Evolutionary conservation across 306 rosid genomes (phyloP), one percentile per base, ranked within the genome.

Genomic region (Ormosia emarginata): DNA sequence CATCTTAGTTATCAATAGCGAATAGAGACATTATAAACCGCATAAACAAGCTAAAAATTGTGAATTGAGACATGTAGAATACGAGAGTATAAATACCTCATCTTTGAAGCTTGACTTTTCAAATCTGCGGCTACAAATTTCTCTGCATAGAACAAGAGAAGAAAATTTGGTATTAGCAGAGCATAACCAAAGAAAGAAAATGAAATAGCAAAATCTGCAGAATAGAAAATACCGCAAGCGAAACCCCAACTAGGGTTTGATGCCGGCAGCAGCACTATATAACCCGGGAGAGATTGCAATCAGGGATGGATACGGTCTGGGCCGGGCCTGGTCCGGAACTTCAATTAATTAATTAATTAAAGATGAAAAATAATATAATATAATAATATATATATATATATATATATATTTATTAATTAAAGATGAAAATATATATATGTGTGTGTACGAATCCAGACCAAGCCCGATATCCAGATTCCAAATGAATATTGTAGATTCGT

Each of bases 11-110:
- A 33, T 64, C 11, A 36, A 52, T 24, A 24, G 24, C 1, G 24
- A 24, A 24, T 24, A 24, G 24, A 24, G 24, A 24, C 24, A 24
- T 24, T 24, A 29, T 7, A 14, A 24, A 41, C 52, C 24, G 5
- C 1, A 2, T 4, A 11, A 44, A 44, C 32, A 13, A 24, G 0
- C 12, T 50, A 43, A 30, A n/a, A 71, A 63, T 43, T 53, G 29
- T 17, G 3, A 43, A 46, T 59, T 43, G 3, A 9, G 6, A 53
- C 6, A 3, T 44, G 11, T 39, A 63, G 17, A 50, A 24, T 7
- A 52, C 18, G 1, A 7, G 13, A 75, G 39, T 62, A 37, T 3
- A 13, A 61, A 70, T 83, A 92, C 97, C 97, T 92, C 94, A 92
- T 92, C 58, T 50, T 89, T 34, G 81, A 82, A 75, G n/a, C 69